These are phyloP conservation scores for Phytophthora crassamura DNA, from an alignment of 352 stramenopile genomes.

Conservation along the genomic window DNA sequence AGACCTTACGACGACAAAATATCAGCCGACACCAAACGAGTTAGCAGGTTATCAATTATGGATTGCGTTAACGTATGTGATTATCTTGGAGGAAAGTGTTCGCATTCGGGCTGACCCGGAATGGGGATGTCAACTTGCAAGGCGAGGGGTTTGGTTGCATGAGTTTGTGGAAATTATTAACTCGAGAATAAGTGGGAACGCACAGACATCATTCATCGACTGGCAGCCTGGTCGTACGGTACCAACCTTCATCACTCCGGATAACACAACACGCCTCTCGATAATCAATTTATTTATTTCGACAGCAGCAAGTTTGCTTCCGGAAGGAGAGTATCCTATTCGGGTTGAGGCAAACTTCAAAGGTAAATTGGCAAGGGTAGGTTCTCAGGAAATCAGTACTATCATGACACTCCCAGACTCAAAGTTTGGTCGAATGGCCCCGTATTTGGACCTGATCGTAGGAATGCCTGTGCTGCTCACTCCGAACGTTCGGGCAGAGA, in stretches of 20 bases:
- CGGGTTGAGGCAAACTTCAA: constrained; percentile 12
- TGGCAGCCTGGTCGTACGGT: neutral
- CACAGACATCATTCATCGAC: neutral
- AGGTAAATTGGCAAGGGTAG: neutral
- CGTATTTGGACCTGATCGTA: too few species aligned
- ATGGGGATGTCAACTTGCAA: neutral
- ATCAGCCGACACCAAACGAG: neutral
- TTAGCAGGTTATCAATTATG: constrained; percentile 6
- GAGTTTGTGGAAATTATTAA: constrained; percentile 8
- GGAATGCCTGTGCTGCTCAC: constrained; percentile 12
- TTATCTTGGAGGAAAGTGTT: neutral
- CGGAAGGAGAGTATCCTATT: constrained; percentile 4
- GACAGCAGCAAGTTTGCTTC: neutral
- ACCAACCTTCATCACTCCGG: constrained; percentile 3
- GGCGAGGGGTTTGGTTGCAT: neutral
- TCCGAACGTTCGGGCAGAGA: constrained; percentile 2
- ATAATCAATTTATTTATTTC: constrained; percentile 13
- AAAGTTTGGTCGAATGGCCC: constrained; percentile 11
- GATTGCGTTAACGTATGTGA: neutral
- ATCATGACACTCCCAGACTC: constrained; percentile 3
- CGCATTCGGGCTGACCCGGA: constrained; percentile 4
- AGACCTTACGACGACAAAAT: neutral
- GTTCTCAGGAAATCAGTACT: neutral
- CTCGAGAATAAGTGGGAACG: neutral
- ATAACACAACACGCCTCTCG: neutral